A percentile compares a stretch with the other conserved stretches of the same genome.
phyloP scores from a whole-genome alignment of 345 rosid species.

The Fremontodendron californicum region DNA sequence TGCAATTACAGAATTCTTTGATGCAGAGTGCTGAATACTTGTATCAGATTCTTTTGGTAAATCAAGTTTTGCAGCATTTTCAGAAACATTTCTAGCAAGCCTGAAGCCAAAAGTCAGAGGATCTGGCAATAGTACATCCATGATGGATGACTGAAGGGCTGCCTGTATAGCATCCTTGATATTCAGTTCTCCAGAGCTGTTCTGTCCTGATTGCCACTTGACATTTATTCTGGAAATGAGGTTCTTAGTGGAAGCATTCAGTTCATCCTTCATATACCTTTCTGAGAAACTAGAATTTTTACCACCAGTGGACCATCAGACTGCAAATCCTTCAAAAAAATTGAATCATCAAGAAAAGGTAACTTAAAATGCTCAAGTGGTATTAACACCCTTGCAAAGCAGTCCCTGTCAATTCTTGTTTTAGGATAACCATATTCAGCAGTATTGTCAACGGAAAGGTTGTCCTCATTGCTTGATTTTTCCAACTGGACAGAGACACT shows the following conservation, averaged over 20 bases:
- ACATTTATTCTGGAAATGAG: constrained; percentile 89
- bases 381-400: constrained; percentile 84
- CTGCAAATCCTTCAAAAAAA: constrained; percentile 65
- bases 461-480: constrained; percentile 45
- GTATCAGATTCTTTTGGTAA: constrained; percentile 24
- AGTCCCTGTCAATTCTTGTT: constrained; percentile 89
- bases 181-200: constrained; percentile 91
- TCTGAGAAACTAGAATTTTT: constrained; percentile 70
- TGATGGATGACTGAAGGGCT: constrained; percentile 83
- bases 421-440: constrained; percentile 73
- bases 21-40: constrained; percentile 21
- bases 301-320: constrained; percentile 38
- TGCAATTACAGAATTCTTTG: constrained; percentile 56
- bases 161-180: constrained; percentile 85
- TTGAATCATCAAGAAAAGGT: constrained; percentile 87
- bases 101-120: constrained; percentile 91
- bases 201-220: constrained; percentile 91
- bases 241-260: constrained; percentile 74
- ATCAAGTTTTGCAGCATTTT: constrained; percentile 16
- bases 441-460: constrained; percentile 38
- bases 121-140: constrained; percentile 97
- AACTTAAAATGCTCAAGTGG: constrained; percentile 96
- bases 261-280: constrained; percentile 78
- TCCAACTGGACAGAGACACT: constrained; percentile 83
- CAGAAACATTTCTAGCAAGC: constrained; percentile 46